Percentiles rank a stretch among this genome's conserved stretches.
These are phyloP conservation scores for Myxozyma lipomycoides DNA, from an alignment of 805 yeast genomes.

Conservation along the genomic window DNA sequence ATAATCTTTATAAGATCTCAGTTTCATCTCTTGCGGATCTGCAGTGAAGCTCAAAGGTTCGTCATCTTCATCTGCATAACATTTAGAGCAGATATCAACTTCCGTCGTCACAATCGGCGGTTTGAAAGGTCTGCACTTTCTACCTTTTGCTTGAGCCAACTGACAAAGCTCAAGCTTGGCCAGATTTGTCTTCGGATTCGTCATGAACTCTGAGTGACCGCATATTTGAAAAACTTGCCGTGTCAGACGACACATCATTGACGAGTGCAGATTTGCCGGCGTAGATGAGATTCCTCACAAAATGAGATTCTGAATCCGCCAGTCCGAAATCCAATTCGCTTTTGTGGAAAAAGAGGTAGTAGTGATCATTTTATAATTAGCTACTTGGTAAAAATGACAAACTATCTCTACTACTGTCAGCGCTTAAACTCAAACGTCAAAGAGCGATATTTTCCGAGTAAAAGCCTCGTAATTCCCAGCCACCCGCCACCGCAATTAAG, in stretches of 20 bases:
- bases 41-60: neutral
- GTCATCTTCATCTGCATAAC: neutral
- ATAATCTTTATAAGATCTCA: neutral
- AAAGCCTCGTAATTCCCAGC: too few species aligned
- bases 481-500: too few species aligned
- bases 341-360: too few species aligned
- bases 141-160: neutral
- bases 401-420: too few species aligned
- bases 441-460: too few species aligned
- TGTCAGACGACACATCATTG: neutral
- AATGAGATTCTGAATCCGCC: too few species aligned
- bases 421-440: too few species aligned
- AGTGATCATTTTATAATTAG: too few species aligned
- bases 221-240: neutral
- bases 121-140: neutral
- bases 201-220: neutral
- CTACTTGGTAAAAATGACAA: too few species aligned
- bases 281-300: too few species aligned
- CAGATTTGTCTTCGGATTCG: neutral
- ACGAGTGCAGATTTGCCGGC: too few species aligned
- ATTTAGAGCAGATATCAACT: neutral
- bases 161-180: neutral
- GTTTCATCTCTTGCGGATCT: neutral
- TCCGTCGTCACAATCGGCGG: neutral
- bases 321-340: too few species aligned